A percentile compares a stretch with the other conserved stretches of the same genome.
phyloP scores from a whole-genome alignment of 2,329 filamentous ascomycete species.

The Mycosphaerella sp. region DNA sequence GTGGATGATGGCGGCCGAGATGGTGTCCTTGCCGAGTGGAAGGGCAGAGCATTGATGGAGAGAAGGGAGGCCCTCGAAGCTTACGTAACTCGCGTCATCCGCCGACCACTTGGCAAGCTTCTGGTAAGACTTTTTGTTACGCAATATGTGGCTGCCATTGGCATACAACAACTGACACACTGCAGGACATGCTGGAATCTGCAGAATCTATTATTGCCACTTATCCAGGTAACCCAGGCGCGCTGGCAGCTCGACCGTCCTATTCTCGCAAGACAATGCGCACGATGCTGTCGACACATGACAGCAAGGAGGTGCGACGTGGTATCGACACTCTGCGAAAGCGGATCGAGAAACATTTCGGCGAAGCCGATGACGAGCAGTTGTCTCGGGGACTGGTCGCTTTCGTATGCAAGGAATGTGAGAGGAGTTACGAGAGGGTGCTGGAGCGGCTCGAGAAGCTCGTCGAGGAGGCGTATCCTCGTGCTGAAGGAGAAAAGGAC shows the following conservation, averaged over 20 bases:
- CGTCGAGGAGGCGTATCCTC: slow-evolving; percentile 39
- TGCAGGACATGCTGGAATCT: slow-evolving; percentile 75
- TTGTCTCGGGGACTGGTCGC: slow-evolving; percentile 54
- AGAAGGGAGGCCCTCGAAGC: slow-evolving; percentile 79
- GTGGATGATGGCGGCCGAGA: slow-evolving; percentile 62
- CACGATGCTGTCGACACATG: slow-evolving; percentile 74
- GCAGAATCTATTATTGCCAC: slow-evolving; percentile 63
- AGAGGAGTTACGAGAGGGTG: slow-evolving; percentile 49
- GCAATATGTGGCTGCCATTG: not conserved
- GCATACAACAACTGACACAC: slow-evolving; percentile 10
- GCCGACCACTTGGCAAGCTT: slow-evolving; percentile 80
- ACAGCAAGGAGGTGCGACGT: slow-evolving; percentile 76
- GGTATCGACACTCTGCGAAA: slow-evolving; percentile 75
- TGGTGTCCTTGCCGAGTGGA: slow-evolving; percentile 75
- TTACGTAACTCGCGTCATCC: slow-evolving; percentile 82
- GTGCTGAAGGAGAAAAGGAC: slow-evolving; percentile 36
- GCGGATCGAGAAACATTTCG: slow-evolving; percentile 95
- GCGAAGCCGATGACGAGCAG: slow-evolving; percentile 70
- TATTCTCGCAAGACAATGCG: slow-evolving; percentile 78
- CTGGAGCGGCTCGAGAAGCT: slow-evolving; percentile 45
- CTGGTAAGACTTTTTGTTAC: slow-evolving; percentile 45
- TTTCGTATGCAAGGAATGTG: slow-evolving; percentile 56
- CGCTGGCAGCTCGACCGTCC: slow-evolving; percentile 70
- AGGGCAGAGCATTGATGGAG: slow-evolving; percentile 67
- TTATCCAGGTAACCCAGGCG: slow-evolving; percentile 43